Conservation (phyloP, 1,284 basidiomycete species). For the Leucoagaricus sp. region DNA sequence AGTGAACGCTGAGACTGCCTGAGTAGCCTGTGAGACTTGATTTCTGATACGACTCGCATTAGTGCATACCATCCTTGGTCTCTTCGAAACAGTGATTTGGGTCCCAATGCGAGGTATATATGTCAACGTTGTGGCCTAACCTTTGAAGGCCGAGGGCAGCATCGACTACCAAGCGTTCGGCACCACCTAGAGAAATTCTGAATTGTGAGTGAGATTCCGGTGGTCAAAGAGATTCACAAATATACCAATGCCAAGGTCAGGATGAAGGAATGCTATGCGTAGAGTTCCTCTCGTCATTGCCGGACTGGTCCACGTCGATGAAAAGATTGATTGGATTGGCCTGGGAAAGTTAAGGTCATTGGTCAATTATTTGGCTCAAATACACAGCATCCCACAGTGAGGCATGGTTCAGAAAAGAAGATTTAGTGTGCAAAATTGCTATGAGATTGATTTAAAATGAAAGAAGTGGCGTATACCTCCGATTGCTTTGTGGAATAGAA, state of each 20-base stretch:
- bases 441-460: neutral
- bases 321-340: neutral
- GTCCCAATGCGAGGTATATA: slow-evolving; percentile 96
- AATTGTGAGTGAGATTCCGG: slow-evolving; percentile 3
- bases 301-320: neutral
- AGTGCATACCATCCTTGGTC: slow-evolving; percentile 73
- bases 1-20: slow-evolving; percentile 87
- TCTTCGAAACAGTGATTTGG: slow-evolving; percentile 86
- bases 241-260: slow-evolving; percentile 93
- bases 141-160: slow-evolving; percentile 87
- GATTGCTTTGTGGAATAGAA: neutral
- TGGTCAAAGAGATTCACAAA: slow-evolving; percentile 4
- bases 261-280: slow-evolving; percentile 87
- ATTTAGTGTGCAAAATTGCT: neutral
- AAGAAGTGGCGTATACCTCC: no score
- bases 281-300: slow-evolving; percentile 23
- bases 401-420: no score
- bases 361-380: slow-evolving; percentile 9
- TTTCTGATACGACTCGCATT: neutral
- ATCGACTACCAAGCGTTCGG: slow-evolving; percentile 95
- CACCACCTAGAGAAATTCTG: slow-evolving; percentile 67
- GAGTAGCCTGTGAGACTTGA: neutral
- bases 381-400: no score
- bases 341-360: slow-evolving; percentile 2
- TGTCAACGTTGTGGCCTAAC: slow-evolving; percentile 85